Base-by-base conservation (phyloP, 179 eudicot species). In the Carnegiea gigantea region DNA sequence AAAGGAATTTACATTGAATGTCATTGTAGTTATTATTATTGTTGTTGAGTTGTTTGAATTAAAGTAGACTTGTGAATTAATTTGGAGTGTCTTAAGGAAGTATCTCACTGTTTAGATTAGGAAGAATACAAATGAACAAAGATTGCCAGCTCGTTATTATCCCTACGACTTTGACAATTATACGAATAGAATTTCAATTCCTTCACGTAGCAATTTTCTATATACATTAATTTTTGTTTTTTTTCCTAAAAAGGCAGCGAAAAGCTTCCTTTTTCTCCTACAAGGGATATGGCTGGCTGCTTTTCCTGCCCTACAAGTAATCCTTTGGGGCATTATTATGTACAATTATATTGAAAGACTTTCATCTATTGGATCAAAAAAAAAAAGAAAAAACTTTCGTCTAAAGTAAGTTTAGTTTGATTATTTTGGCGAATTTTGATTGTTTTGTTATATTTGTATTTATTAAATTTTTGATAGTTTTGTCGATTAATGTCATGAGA, bases 231-330 rank as follows among this genome's bases (percentile, higher is more conserved):
- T 65, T 6, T 65, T 18, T 7, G 6, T 7, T 7, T 7, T 7
- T 18, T 9, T 18, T 24, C 46, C 71, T 78, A 57, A 23, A 73
- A 82, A 48, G 21, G 79, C 33, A 38, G 40, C 24, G 33, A 73
- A 44, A 48, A 73, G 75, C 85, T 75, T 79, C 65, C 78, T 51
- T 33, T 77, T 64, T 79, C 70, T 28, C 73, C 59, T 48, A 60
- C 36, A 78, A 82, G 64, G 17, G 49, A 77, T 70, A 23, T 59
- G 46, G 14, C 23, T 3, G 78, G 33, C 59, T 3, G 64, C 73
- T 72, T 82, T 82, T 43, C 64, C 33, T 1, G 28, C 13, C 53
- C 18, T 6, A 30, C 36, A 14, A 36, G 72, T n/a, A n/a, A n/a
- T n/a, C n/a, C n/a, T n/a, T n/a, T n/a, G n/a, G n/a, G n/a, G n/a